Conservation (phyloP, 2,329 filamentous ascomycete genomes). For the Apiospora hydei region DNA sequence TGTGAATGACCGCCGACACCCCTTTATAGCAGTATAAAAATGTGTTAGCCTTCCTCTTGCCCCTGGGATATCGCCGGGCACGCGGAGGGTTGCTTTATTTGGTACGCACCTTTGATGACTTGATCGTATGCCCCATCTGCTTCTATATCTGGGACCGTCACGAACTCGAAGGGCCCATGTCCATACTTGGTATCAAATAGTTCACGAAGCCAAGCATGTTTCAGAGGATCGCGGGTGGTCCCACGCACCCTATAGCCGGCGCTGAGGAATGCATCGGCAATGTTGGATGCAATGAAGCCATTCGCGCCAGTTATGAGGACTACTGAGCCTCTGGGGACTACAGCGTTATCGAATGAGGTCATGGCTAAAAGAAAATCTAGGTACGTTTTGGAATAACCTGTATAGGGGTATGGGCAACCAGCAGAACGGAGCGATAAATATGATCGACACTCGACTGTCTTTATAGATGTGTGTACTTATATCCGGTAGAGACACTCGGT, state of each 20-base stretch:
- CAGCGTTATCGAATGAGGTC: background rate
- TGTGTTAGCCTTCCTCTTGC: background rate
- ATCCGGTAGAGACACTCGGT: background rate
- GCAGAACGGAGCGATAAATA: background rate
- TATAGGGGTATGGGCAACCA: background rate
- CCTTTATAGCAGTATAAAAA: background rate
- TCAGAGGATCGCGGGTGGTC: background rate
- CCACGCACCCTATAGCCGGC: constrained; percentile 11
- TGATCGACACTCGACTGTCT: background rate
- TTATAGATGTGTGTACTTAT: background rate
- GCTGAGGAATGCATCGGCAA: constrained; percentile 8
- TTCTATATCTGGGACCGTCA: background rate
- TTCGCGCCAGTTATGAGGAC: constrained; percentile 9
- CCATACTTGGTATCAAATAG: background rate
- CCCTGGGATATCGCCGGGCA: background rate
- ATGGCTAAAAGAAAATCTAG: background rate
- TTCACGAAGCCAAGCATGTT: background rate
- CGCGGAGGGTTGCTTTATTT: constrained; percentile 13
- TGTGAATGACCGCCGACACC: constrained; percentile 36
- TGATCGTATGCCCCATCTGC: background rate
- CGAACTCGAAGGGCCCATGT: background rate
- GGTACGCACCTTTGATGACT: background rate
- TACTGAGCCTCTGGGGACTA: background rate
- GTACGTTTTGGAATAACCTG: background rate
- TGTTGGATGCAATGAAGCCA: constrained; percentile 13